Conservation (phyloP, 495 filamentous ascomycete genomes). For the Penicillium parvum region DNA sequence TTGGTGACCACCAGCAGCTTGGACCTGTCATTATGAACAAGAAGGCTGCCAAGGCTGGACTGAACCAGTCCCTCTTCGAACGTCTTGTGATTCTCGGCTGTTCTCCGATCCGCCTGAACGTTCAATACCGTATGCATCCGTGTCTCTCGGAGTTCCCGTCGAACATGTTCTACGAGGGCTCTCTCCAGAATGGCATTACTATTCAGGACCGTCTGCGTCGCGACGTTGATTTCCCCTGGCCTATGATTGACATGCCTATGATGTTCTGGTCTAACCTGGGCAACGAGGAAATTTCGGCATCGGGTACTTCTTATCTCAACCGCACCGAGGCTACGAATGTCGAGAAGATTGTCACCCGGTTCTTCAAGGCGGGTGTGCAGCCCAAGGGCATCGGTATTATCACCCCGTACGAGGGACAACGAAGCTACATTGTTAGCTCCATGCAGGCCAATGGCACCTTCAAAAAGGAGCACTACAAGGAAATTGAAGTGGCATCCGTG, state of each 20-base stretch:
- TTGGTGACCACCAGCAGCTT: constrained; percentile 97
- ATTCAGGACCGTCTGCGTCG: constrained; percentile 79
- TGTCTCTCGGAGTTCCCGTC: constrained; percentile 97
- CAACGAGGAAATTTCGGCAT: constrained; percentile 96
- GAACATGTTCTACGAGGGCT: constrained; percentile 99
- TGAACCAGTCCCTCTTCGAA: constrained; percentile 97
- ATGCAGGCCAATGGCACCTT: constrained; percentile 97
- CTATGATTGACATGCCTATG: constrained; percentile 90
- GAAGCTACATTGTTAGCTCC: constrained; percentile 96
- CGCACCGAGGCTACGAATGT: constrained; percentile 95
- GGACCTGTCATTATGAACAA: constrained; percentile 99
- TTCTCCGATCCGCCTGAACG: constrained; percentile 87
- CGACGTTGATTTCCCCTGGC: constrained; percentile 98
- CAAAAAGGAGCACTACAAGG: constrained; percentile 98
- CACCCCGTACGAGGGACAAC: constrained; percentile 97
- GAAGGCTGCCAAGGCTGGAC: constrained; percentile 94
- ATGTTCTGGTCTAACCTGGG: constrained; percentile 99
- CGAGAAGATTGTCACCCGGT: constrained; percentile 95
- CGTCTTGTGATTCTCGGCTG: constrained; percentile 91
- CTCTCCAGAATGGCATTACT: constrained; percentile 94
- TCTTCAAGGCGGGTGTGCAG: constrained; percentile 98
- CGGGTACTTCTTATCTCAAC: constrained; percentile 96
- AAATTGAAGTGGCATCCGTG: constrained; percentile 96
- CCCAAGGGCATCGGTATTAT: constrained; percentile 94
- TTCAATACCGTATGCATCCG: constrained; percentile 99